These are phyloP conservation scores for Collybia sp. DNA, from an alignment of 768 basidiomycete genomes.

Conservation along the genomic window DNA sequence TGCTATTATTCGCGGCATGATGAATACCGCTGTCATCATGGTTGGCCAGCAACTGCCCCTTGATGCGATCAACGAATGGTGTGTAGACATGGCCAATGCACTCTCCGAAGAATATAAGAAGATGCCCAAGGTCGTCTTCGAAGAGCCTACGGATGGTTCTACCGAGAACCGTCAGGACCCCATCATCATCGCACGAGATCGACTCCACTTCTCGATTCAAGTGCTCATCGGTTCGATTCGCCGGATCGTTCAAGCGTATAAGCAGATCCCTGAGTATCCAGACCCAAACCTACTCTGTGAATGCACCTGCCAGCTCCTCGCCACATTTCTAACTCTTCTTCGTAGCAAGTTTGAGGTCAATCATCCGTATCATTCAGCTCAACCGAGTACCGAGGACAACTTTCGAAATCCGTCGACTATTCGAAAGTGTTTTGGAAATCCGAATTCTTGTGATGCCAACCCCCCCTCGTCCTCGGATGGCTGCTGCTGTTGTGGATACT, in stretches of 20 bases:
- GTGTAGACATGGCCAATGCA: slow-evolving; percentile 49
- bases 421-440: slow-evolving; percentile 58
- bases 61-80: slow-evolving; percentile 55
- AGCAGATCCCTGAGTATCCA: neutral
- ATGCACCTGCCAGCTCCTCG: neutral
- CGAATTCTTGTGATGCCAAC: slow-evolving; percentile 44
- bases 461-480: slow-evolving; percentile 27
- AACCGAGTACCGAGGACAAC: slow-evolving; percentile 36
- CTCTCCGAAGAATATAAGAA: slow-evolving; percentile 54
- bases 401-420: slow-evolving; percentile 49
- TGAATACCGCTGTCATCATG: slow-evolving; percentile 62
- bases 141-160: neutral
- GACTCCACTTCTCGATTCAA: slow-evolving; percentile 30
- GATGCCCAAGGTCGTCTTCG: slow-evolving; percentile 13
- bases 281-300: neutral
- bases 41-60: slow-evolving; percentile 48
- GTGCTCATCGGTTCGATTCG: slow-evolving; percentile 38
- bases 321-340: neutral
- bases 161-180: slow-evolving; percentile 4
- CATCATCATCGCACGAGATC: slow-evolving; percentile 18
- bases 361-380: slow-evolving; percentile 40
- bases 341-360: slow-evolving; percentile 54
- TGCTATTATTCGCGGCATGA: slow-evolving; percentile 73
- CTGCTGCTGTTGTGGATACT: slow-evolving; percentile 22
- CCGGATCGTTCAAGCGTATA: neutral